Base-by-base conservation (phyloP, 1,284 basidiomycete species). In the Rhodotorula mucilaginosa region DNA sequence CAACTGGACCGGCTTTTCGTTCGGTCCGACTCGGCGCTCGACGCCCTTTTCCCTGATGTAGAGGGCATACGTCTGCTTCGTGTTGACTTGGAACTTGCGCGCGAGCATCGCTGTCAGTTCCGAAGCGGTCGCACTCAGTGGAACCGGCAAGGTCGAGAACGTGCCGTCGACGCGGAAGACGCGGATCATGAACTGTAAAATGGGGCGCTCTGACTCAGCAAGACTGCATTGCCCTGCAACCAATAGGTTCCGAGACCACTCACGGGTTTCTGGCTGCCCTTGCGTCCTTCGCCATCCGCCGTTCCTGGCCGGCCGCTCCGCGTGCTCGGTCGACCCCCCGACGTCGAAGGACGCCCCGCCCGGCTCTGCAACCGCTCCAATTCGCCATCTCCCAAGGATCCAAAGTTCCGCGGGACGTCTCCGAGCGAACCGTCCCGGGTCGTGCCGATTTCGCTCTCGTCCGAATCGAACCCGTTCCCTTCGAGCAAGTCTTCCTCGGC, bases 1-100 rank as follows among this genome's bases (percentile, higher is more conserved):
- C 72, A 97, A 91, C 64, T 89, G 87, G 0, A 93, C 88, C 0
- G 96, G 96, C 68, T 88, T 86, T 80, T 99, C 97, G 1, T 88
- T 89, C 21, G 88, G 86, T 8, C 88, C 88, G 67, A 97, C 83
- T 56, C 92, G 84, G 18, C 94, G 89, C 79, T 97, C 94, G 47
- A 74, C 63, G 6, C 79, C 79, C 54, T 77, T 76, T 54, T 79
- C 74, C 13, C 75, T 68, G 54, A 63, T 51, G 68, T 76, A 75
- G 58, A 61, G 61, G 6, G 71, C 65, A 31, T 73, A 71, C 2
- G 58, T 52, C 56, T 72, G 70, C 59, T 74, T 71, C 16, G 65
- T 46, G 64, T 65, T 72, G 67, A 76, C 65, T 39, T 74, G 74
- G 52, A 75, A 76, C 64, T 74, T 76, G 51, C 73, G 72, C 13